Evolutionary conservation across 164 flowering plant species (phyloP).

Genomic region (Magnolia officinalis): DNA sequence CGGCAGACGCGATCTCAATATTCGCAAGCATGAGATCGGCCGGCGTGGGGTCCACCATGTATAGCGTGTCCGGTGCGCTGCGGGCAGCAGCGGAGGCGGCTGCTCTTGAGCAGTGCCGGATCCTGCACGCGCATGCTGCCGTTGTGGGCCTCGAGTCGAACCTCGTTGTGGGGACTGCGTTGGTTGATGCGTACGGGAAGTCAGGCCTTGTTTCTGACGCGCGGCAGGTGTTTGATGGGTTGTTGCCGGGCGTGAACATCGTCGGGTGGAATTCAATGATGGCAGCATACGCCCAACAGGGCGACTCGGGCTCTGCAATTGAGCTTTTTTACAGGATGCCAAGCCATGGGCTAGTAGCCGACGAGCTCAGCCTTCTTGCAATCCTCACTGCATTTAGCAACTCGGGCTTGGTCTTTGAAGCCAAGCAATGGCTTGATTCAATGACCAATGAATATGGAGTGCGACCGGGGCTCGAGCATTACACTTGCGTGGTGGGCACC

Average conservation of each 20-base stretch:
- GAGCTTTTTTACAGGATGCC: conserved; percentile 43
- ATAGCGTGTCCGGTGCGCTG: conserved; percentile 56
- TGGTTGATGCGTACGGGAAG: conserved; percentile 71
- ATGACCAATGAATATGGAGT: conserved; percentile 45
- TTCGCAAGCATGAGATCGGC: conserved; percentile 44
- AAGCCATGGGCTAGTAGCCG: conserved; percentile 35
- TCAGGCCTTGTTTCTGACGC: conserved; percentile 58
- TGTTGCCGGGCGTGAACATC: conserved; percentile 25
- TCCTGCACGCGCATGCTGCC: conserved; percentile 54
- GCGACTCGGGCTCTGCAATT: conserved; percentile 36
- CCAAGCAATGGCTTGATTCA: conserved; percentile 38
- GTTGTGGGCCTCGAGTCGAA: conserved; percentile 43
- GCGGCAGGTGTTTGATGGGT: conserved; percentile 45
- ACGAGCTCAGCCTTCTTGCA: conserved; percentile 62
- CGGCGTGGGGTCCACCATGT: conserved; percentile 34
- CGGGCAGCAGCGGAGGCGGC: conserved; percentile 50
- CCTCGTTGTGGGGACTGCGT: conserved; percentile 46
- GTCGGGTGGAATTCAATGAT: conserved; percentile 67
- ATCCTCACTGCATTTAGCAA: conserved; percentile 46
- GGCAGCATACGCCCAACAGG: conserved; percentile 70
- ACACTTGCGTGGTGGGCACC: conserved; percentile 65
- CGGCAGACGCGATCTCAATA: conserved; percentile 35
- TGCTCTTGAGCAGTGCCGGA: conserved; percentile 53
- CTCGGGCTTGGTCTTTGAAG: conserved; percentile 42
- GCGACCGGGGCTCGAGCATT: conserved; percentile 60